These are phyloP conservation scores for Brettanomyces sp. DNA, from an alignment of 805 yeast genomes.

Conservation along the genomic window DNA sequence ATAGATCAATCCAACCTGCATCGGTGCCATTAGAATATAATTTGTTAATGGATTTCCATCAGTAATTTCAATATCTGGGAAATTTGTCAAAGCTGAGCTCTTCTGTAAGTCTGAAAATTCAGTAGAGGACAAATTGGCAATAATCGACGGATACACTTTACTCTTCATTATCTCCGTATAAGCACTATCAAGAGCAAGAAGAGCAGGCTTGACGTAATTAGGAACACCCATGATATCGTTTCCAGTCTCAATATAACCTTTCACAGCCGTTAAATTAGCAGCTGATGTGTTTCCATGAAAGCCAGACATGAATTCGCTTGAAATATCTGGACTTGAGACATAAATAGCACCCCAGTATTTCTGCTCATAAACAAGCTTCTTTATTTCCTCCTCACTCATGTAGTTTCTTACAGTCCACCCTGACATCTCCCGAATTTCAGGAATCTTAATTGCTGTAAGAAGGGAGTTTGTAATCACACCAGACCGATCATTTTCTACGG, in stretches of 20 bases:
- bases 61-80: constrained; percentile 12
- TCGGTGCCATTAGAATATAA: constrained; percentile 50
- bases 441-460: constrained; percentile 8
- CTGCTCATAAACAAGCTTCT: constrained; percentile 40
- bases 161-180: constrained; percentile 16
- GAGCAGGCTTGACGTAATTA: constrained; percentile 34
- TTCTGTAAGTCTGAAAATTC: constrained; percentile 14
- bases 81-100: constrained; percentile 11
- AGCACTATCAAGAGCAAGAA: constrained; percentile 27
- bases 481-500: constrained; percentile 25
- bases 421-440: constrained; percentile 15
- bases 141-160: constrained; percentile 17
- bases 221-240: constrained; percentile 47
- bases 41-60: constrained; percentile 34
- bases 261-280: constrained; percentile 17
- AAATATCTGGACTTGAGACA: constrained; percentile 32
- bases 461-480: constrained; percentile 26
- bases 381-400: constrained; percentile 28
- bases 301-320: constrained; percentile 33
- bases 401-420: constrained; percentile 29
- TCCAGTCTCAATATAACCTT: constrained; percentile 46
- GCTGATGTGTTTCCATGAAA: constrained; percentile 23
- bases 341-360: constrained; percentile 57
- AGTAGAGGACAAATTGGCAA: constrained; percentile 19
- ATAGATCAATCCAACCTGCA: constrained; percentile 69